Percentiles rank a stretch among this genome's conserved stretches.
Conservation (phyloP, 2,329 filamentous ascomycete genomes). For the Verticillium albo-atrum region DNA sequence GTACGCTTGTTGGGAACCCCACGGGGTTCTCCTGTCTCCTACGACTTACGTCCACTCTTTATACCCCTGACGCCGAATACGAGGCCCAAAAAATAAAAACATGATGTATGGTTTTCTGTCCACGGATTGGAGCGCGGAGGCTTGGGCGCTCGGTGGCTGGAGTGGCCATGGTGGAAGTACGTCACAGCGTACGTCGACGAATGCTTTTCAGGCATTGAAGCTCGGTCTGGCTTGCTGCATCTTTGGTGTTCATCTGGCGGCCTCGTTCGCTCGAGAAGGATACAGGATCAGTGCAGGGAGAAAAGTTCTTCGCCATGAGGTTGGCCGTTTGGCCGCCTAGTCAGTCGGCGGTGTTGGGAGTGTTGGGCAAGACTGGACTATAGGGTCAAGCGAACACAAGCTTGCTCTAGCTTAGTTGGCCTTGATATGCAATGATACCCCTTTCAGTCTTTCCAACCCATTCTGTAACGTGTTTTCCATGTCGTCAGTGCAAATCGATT, state of each 20-base stretch:
- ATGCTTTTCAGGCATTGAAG: background rate
- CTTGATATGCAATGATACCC: constrained; percentile 16
- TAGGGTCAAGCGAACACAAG: background rate
- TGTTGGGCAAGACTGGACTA: background rate
- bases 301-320: background rate
- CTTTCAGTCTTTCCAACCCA: background rate
- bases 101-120: background rate
- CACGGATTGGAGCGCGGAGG: background rate
- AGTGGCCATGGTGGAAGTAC: background rate
- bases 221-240: background rate
- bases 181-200: background rate
- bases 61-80: constrained; percentile 13
- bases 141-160: background rate
- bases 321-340: background rate
- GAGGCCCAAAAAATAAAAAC: background rate
- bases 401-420: constrained; percentile 1
- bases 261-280: background rate
- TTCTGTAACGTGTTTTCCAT: background rate
- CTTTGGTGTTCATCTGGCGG: background rate
- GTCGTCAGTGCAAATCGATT: no score
- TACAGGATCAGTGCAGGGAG: background rate
- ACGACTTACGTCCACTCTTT: constrained; percentile 15
- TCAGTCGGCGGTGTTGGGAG: background rate
- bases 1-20: background rate
- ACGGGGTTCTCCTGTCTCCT: constrained; percentile 13